Evolutionary conservation across 495 filamentous ascomycete genomes (phyloP).

Genomic region (Xylaria sp.): DNA sequence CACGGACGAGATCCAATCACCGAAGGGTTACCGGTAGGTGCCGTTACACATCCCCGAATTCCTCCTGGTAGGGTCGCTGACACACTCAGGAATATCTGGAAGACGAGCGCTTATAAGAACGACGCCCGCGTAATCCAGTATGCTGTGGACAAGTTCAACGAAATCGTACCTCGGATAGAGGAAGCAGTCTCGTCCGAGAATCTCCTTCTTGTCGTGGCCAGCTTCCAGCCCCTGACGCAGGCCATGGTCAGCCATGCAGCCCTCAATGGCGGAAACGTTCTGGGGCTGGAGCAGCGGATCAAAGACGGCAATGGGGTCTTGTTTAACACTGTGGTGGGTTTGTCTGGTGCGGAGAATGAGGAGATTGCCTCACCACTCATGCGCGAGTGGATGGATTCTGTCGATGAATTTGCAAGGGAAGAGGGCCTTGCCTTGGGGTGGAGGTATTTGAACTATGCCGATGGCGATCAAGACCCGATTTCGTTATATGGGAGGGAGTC

Average conservation of each 20-base stretch:
- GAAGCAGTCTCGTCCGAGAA: slow-evolving; percentile 11
- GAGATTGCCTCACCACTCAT: slow-evolving; percentile 26
- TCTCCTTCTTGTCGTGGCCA: slow-evolving; percentile 42
- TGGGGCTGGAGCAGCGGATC: slow-evolving; percentile 46
- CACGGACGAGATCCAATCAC: slow-evolving; percentile 20
- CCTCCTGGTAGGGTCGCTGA: not conserved
- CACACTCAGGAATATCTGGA: slow-evolving; percentile 18
- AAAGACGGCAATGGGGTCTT: slow-evolving; percentile 36
- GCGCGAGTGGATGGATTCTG: slow-evolving; percentile 22
- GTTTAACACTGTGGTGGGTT: slow-evolving; percentile 27
- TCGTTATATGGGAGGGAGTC: slow-evolving; percentile 53
- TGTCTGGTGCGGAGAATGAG: slow-evolving; percentile 33
- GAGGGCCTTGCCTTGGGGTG: slow-evolving; percentile 31
- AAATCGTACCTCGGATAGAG: slow-evolving; percentile 10
- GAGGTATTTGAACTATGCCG: slow-evolving; percentile 49
- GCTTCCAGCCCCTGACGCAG: slow-evolving; percentile 53
- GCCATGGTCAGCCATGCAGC: slow-evolving; percentile 48
- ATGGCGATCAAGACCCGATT: slow-evolving; percentile 49
- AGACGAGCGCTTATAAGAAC: slow-evolving; percentile 18
- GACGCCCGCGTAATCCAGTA: slow-evolving; percentile 24
- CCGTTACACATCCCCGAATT: not conserved
- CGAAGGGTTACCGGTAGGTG: slow-evolving; percentile 21
- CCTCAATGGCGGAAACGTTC: slow-evolving; percentile 55
- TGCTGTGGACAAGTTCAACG: slow-evolving; percentile 16
- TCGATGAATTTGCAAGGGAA: slow-evolving; percentile 32